Conservation (phyloP, 1,284 basidiomycete genomes). For the Malassezia furfur region DNA sequence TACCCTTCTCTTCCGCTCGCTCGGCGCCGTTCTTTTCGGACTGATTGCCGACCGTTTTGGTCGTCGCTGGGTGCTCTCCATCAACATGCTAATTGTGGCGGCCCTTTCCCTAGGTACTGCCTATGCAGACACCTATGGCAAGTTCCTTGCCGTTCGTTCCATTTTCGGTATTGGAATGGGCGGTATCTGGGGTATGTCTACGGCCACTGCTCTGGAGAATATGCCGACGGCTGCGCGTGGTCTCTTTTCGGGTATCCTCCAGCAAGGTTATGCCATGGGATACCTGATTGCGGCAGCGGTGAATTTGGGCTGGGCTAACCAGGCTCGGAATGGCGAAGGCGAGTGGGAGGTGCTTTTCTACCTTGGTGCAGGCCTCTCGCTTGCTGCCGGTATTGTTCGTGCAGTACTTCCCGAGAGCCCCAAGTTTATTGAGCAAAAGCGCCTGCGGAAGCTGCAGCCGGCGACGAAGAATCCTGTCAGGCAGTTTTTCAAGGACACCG, state of each 20-base stretch:
- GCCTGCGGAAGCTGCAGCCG: constrained; percentile 46
- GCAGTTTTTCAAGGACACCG: constrained; percentile 63
- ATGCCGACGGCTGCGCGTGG: constrained; percentile 78
- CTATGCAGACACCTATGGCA: constrained; percentile 51
- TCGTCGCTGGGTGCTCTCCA: constrained; percentile 51
- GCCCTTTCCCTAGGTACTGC: constrained; percentile 65
- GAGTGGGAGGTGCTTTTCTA: constrained; percentile 54
- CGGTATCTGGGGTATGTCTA: constrained; percentile 32
- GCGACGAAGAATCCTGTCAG: constrained; percentile 50
- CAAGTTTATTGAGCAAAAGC: constrained; percentile 56
- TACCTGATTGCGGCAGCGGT: constrained; percentile 59
- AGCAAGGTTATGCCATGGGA: constrained; percentile 64
- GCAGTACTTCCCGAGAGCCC: constrained; percentile 68
- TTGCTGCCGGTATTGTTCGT: constrained; percentile 65
- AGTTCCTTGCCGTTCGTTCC: constrained; percentile 52
- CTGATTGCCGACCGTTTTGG: constrained; percentile 59
- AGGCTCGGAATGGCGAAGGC: constrained; percentile 12
- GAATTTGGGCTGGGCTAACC: constrained; percentile 56
- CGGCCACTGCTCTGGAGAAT: constrained; percentile 64
- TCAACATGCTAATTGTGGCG: constrained; percentile 53
- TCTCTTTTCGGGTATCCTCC: constrained; percentile 70
- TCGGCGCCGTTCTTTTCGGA: constrained; percentile 72
- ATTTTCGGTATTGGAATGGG: constrained; percentile 60
- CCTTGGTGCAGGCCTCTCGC: constrained; percentile 56
- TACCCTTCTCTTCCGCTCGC: constrained; percentile 77